Conservation (phyloP, 2,329 filamentous ascomycete species). For the Dactylellina leptospora region DNA sequence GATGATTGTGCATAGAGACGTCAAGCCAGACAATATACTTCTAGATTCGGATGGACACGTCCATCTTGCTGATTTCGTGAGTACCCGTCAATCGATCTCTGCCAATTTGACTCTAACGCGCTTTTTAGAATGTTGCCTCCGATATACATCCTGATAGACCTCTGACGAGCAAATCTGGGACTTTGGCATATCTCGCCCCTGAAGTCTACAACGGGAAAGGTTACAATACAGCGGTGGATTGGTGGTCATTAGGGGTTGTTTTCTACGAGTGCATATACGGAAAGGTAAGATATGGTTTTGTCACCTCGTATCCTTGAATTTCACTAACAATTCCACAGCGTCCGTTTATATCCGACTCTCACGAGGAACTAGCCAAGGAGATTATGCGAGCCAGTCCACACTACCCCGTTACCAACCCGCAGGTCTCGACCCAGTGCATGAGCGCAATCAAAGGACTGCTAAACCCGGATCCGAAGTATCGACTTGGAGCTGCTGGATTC, state of each 20-base stretch:
- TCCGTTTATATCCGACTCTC: conserved; percentile 89
- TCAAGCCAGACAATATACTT: conserved; percentile 91
- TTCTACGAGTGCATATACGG: conserved; percentile 99
- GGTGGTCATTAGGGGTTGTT: conserved; percentile 98
- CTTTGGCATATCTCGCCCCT: conserved; percentile 91
- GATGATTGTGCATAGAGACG: conserved; percentile 87
- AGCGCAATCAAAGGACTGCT: conserved; percentile 87
- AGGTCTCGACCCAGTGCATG: conserved; percentile 85
- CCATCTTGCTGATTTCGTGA: conserved; percentile 95
- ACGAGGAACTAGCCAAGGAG: conserved; percentile 78
- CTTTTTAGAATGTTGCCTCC: conserved; percentile 85
- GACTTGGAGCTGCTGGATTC: conserved; percentile 84
- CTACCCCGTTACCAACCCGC: conserved; percentile 90
- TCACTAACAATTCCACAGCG: conserved; percentile 66
- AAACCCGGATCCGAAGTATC: conserved; percentile 78
- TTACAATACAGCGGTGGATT: conserved; percentile 90
- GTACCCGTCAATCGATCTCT: conserved; percentile 60
- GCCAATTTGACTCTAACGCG: conserved; percentile 59
- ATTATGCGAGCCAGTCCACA: conserved; percentile 84
- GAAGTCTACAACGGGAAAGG: conserved; percentile 93
- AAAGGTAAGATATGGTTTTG: conserved; percentile 71
- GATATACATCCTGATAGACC: conserved; percentile 84
- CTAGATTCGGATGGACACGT: conserved; percentile 91
- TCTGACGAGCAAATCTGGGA: conserved; percentile 94
- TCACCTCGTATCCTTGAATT: not conserved